Conservation (phyloP, 306 rosid genomes). For the Medicago lupulina region DNA sequence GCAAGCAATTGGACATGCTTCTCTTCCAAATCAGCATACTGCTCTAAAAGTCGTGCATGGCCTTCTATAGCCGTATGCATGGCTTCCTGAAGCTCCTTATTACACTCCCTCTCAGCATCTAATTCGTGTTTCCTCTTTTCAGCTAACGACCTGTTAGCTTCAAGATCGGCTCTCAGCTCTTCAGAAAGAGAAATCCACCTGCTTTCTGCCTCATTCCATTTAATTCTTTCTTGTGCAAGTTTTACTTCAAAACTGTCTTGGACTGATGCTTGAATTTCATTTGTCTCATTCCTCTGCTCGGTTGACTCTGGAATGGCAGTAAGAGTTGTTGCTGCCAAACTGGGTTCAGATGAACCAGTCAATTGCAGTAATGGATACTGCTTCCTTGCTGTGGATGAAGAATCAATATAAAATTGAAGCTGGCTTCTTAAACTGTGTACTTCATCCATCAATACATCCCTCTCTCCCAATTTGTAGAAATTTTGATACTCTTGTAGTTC, state of each 20-base stretch:
- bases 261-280: slow-evolving; percentile 56
- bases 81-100: slow-evolving; percentile 89
- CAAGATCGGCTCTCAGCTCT: slow-evolving; percentile 89
- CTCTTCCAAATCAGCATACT: slow-evolving; percentile 98
- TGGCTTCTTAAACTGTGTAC: slow-evolving; percentile 91
- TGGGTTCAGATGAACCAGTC: slow-evolving; percentile 63
- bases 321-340: slow-evolving; percentile 56
- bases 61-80: slow-evolving; percentile 87
- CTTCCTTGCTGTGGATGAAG: slow-evolving; percentile 65
- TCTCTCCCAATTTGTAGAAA: slow-evolving; percentile 85
- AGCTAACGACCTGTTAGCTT: slow-evolving; percentile 67
- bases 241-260: slow-evolving; percentile 56
- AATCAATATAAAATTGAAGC: slow-evolving; percentile 80
- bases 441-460: slow-evolving; percentile 95
- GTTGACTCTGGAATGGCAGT: slow-evolving; percentile 66
- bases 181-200: slow-evolving; percentile 92
- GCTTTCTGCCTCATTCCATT: slow-evolving; percentile 92
- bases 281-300: slow-evolving; percentile 56
- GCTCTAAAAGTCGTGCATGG: slow-evolving; percentile 88
- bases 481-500: slow-evolving; percentile 73
- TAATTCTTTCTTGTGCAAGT: slow-evolving; percentile 79
- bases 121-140: slow-evolving; percentile 73
- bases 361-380: slow-evolving; percentile 67
- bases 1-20: slow-evolving; percentile 82
- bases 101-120: slow-evolving; percentile 84